Conservation (phyloP, 2,329 filamentous ascomycete species). For the Leptographium wingfieldii region DNA sequence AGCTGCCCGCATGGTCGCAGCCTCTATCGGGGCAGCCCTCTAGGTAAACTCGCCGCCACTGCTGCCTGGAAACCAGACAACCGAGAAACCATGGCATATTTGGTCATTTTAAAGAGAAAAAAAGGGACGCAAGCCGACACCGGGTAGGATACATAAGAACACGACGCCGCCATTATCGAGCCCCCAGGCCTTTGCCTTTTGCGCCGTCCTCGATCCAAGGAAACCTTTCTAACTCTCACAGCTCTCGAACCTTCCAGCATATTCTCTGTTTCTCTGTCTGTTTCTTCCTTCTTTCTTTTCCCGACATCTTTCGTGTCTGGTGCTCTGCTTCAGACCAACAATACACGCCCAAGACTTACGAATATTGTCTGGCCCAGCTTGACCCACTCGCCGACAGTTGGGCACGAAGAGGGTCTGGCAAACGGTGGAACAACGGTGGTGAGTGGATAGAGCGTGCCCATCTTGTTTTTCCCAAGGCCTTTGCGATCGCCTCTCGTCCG, state of each 20-base stretch:
- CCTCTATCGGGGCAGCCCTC: background rate
- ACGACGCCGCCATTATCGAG: background rate
- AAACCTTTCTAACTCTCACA: background rate
- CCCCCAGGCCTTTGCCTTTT: background rate
- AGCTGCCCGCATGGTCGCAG: background rate
- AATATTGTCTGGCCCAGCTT: background rate
- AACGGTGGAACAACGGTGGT: background rate
- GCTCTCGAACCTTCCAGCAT: background rate
- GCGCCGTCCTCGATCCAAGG: background rate
- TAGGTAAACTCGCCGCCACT: background rate
- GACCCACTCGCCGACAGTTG: constrained; percentile 1
- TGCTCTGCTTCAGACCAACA: background rate
- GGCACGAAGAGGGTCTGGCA: constrained; percentile 2
- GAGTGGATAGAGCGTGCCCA: background rate
- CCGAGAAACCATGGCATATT: background rate
- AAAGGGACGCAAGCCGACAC: background rate
- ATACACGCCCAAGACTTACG: background rate
- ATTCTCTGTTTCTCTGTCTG: background rate
- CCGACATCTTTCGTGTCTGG: background rate
- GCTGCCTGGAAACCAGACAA: background rate
- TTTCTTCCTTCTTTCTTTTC: background rate
- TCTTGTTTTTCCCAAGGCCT: background rate
- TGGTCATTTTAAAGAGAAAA: too few relatives aligned
- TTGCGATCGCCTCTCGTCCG: background rate
- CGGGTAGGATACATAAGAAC: background rate